These are phyloP conservation scores for Sutorius eximius DNA, from an alignment of 1,284 basidiomycete genomes.

Conservation along the genomic window DNA sequence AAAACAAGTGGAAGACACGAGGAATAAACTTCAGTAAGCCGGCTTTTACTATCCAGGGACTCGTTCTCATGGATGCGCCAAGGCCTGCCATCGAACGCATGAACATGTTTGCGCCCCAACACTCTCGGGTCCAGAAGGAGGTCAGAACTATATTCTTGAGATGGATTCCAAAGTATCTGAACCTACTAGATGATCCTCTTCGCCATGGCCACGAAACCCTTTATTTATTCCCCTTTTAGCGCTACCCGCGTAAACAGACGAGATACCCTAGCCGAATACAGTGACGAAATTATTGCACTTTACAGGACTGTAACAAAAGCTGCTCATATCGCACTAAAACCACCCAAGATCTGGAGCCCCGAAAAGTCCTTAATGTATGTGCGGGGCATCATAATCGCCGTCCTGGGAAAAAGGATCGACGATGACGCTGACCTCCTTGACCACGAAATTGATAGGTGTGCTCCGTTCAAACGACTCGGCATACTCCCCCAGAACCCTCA, in stretches of 20 bases:
- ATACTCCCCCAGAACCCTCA: background rate
- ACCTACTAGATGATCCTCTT: constrained; percentile 19
- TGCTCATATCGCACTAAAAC: constrained; percentile 4
- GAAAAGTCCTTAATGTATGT: constrained; percentile 14
- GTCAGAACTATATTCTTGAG: constrained; percentile 9
- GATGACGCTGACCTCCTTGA: constrained; percentile 12
- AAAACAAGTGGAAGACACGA: constrained; percentile 10
- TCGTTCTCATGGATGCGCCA: background rate
- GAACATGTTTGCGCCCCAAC: constrained; percentile 42
- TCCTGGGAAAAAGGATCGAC: constrained; percentile 14
- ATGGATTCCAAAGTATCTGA: background rate
- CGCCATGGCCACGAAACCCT: constrained; percentile 13
- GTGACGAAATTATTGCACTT: constrained; percentile 15
- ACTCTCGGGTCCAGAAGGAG: constrained; percentile 44
- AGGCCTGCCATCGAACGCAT: constrained; percentile 41
- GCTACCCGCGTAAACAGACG: constrained; percentile 7
- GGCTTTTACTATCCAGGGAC: background rate
- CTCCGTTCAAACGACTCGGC: background rate
- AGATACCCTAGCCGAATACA: constrained; percentile 14
- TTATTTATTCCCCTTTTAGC: constrained; percentile 6
- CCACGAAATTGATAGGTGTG: constrained; percentile 16
- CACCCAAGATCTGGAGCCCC: constrained; percentile 18
- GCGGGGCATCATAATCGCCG: constrained; percentile 8
- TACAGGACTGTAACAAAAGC: constrained; percentile 6
- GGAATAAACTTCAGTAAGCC: constrained; percentile 17